Evolutionary conservation across 2,329 filamentous ascomycete species (phyloP).

Genomic region (Teratosphaeria destructans): DNA sequence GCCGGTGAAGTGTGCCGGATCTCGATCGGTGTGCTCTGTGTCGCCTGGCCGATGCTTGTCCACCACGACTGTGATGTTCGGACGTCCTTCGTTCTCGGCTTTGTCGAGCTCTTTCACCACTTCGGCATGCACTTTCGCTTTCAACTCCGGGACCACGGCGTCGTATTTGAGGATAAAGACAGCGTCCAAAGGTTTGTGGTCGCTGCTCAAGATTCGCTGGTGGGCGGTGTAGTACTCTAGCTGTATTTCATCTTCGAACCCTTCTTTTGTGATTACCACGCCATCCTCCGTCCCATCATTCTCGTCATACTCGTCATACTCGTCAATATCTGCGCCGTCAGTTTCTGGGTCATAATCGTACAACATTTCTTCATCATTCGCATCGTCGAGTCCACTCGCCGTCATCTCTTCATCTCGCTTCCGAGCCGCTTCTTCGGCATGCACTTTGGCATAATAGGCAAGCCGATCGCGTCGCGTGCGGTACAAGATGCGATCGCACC

Average conservation of each 20-base stretch:
- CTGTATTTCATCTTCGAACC: slow-evolving; percentile 44
- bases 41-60: slow-evolving; percentile 42
- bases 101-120: slow-evolving; percentile 81
- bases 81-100: slow-evolving; percentile 81
- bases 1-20: slow-evolving; percentile 37
- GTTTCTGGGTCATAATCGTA: slow-evolving; percentile 84
- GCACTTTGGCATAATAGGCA: slow-evolving; percentile 51
- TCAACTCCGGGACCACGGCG: slow-evolving; percentile 73
- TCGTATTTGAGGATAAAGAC: slow-evolving; percentile 79
- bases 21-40: slow-evolving; percentile 33
- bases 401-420: slow-evolving; percentile 79
- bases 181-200: slow-evolving; percentile 85
- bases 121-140: slow-evolving; percentile 73
- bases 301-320: slow-evolving; percentile 46
- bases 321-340: slow-evolving; percentile 50
- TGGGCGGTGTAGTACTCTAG: slow-evolving; percentile 73
- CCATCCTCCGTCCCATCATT: slow-evolving; percentile 40
- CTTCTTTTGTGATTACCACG: slow-evolving; percentile 47
- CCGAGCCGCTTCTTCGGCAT: slow-evolving; percentile 56
- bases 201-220: slow-evolving; percentile 80
- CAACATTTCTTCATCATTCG: slow-evolving; percentile 68
- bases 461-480: slow-evolving; percentile 63
- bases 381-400: slow-evolving; percentile 62
- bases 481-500: slow-evolving; percentile 92
- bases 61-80: slow-evolving; percentile 59